Evolutionary conservation across 2,329 filamentous ascomycete species (phyloP).

Genomic region (Trichoderma harzianum): DNA sequence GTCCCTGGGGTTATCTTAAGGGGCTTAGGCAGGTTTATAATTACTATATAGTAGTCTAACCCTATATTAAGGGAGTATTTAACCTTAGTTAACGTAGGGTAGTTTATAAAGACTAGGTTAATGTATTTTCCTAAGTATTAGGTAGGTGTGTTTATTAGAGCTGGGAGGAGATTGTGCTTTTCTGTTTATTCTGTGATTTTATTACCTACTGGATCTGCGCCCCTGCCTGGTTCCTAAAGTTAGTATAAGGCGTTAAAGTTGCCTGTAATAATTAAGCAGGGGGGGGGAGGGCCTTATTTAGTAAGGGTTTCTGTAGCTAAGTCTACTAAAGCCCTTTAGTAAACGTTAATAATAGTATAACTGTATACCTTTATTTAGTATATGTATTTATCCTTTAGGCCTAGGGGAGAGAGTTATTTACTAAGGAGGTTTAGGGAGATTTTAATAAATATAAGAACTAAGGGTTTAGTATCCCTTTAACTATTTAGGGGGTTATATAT

Average conservation of each 20-base stretch:
- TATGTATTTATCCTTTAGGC: neutral
- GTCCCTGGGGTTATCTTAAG: too few species aligned
- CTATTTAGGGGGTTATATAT: neutral
- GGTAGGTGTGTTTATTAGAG: too few species aligned
- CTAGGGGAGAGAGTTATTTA: neutral
- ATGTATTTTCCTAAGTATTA: too few species aligned
- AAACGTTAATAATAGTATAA: neutral
- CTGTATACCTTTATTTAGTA: neutral
- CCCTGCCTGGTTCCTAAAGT: accelerated
- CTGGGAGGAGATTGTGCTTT: too few species aligned
- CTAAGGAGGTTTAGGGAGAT: neutral
- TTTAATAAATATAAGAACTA: slow-evolving; percentile 3
- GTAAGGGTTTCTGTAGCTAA: neutral
- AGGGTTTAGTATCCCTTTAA: neutral
- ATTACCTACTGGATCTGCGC: too few species aligned
- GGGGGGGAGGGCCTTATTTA: neutral
- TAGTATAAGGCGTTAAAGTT: neutral
- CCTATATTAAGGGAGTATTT: too few species aligned
- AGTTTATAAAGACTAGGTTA: too few species aligned
- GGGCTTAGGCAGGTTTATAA: too few species aligned
- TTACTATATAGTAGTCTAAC: too few species aligned
- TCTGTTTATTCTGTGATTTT: too few species aligned
- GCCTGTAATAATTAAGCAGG: neutral
- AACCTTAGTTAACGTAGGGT: too few species aligned
- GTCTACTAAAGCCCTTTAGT: neutral